A percentile compares a stretch with the other conserved stretches of the same genome.
phyloP scores from a whole-genome alignment of 768 basidiomycete species.

The Serpula lacrymans region DNA sequence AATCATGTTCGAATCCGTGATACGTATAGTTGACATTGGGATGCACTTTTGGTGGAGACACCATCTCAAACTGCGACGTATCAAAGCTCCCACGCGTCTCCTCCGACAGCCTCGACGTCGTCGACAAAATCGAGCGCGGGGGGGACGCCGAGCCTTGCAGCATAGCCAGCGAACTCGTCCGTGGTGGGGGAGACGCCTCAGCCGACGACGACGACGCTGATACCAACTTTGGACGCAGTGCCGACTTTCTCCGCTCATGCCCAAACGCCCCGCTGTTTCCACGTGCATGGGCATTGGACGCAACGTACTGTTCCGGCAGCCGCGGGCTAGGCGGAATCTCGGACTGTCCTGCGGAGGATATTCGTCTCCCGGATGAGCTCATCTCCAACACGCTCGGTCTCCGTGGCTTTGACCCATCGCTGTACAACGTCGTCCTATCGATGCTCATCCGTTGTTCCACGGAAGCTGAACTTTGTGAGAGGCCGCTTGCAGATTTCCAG shows the following conservation, averaged over 20 bases:
- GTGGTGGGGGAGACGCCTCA: constrained; percentile 11
- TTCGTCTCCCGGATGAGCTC: too few species aligned
- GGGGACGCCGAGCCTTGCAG: constrained; percentile 24
- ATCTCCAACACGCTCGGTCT: constrained; percentile 48
- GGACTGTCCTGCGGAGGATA: constrained; percentile 30
- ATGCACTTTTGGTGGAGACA: constrained; percentile 45
- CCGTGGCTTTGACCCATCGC: constrained; percentile 34
- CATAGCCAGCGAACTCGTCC: constrained; percentile 11
- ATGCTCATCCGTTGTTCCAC: constrained; percentile 36
- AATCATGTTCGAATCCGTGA: constrained; percentile 45
- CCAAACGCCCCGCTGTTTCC: constrained; percentile 26
- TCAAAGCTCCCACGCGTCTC: constrained; percentile 55
- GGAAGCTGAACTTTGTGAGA: constrained; percentile 23
- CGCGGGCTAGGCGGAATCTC: constrained; percentile 65
- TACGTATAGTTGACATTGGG: constrained; percentile 55
- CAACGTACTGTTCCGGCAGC: constrained; percentile 50
- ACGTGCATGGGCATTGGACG: constrained; percentile 25
- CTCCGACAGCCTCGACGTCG: constrained; percentile 20
- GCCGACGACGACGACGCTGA: constrained; percentile 30
- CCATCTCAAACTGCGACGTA: constrained; percentile 63
- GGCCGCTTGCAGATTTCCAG: constrained; percentile 47
- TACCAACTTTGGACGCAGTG: constrained; percentile 16
- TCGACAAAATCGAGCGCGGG: constrained; percentile 21
- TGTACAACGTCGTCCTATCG: constrained; percentile 32
- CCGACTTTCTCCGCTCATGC: constrained; percentile 23